phyloP scores from a whole-genome alignment of 2,329 filamentous ascomycete genomes.

The Esteya vermicola region DNA sequence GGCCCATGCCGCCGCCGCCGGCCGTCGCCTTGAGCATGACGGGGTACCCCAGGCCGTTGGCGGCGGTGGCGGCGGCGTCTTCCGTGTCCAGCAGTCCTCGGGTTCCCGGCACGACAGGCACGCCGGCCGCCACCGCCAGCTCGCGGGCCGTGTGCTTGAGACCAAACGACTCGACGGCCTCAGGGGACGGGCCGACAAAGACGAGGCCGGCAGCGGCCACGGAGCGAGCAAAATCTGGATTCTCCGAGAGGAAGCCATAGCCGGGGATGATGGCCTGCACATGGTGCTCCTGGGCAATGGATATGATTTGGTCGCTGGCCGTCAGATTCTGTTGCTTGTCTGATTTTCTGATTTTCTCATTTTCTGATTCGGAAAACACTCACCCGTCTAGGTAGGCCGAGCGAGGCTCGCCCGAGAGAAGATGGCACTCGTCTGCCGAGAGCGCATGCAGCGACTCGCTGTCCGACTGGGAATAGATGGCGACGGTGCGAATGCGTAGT shows the following conservation, averaged over 20 bases:
- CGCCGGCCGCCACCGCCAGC: slow-evolving; percentile 22
- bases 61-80: slow-evolving; percentile 38
- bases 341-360: no score
- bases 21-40: slow-evolving; percentile 45
- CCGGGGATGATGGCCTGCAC: slow-evolving; percentile 5
- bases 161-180: slow-evolving; percentile 1
- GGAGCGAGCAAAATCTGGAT: slow-evolving; percentile 2
- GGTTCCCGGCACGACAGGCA: slow-evolving; percentile 24
- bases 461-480: slow-evolving; percentile 11
- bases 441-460: slow-evolving; percentile 11
- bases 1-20: slow-evolving; percentile 51
- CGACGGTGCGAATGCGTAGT: slow-evolving; percentile 1
- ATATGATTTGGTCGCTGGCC: slow-evolving; percentile 9
- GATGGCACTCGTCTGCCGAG: slow-evolving; percentile 9
- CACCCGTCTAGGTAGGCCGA: slow-evolving; percentile 3
- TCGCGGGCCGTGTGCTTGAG: slow-evolving; percentile 5
- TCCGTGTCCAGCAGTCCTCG: not conserved
- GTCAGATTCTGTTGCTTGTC: no score
- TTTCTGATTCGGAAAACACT: no score
- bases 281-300: slow-evolving; percentile 2
- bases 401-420: slow-evolving; percentile 9
- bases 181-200: slow-evolving; percentile 2
- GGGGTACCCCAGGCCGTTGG: slow-evolving; percentile 21
- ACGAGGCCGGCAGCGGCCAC: slow-evolving; percentile 13
- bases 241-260: slow-evolving; percentile 7